These are phyloP conservation scores for Solanum lignicaule DNA, from an alignment of 257 asterid genomes.

Conservation along the genomic window DNA sequence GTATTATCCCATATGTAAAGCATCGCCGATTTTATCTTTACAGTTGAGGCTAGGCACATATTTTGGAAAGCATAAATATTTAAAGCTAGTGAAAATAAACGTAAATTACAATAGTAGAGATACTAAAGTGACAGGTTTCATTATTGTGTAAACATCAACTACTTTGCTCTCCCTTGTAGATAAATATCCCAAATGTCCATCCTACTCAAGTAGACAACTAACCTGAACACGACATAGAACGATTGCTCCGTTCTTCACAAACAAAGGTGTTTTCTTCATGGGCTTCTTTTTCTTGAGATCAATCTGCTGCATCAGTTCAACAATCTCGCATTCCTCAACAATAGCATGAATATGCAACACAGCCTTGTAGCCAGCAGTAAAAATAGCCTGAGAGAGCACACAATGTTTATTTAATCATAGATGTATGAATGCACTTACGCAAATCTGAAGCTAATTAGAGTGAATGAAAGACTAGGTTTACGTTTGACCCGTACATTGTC, in stretches of 20 bases:
- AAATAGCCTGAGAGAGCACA: slow-evolving; percentile 57
- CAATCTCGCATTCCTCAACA: slow-evolving; percentile 94
- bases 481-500: slow-evolving; percentile 51
- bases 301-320: slow-evolving; percentile 63
- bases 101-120: neutral
- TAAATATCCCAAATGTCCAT: neutral
- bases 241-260: slow-evolving; percentile 77
- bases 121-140: neutral
- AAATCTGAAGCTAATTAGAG: neutral
- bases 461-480: neutral
- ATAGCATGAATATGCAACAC: slow-evolving; percentile 82
- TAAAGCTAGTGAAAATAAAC: neutral
- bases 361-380: slow-evolving; percentile 99
- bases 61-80: neutral
- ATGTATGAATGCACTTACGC: neutral
- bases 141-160: neutral
- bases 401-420: neutral
- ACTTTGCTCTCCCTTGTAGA: neutral
- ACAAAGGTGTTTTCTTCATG: slow-evolving; percentile 78
- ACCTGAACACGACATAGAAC: slow-evolving; percentile 84
- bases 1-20: neutral
- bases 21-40: neutral
- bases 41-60: neutral
- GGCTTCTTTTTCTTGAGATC: slow-evolving; percentile 73
- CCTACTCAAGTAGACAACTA: neutral